Conservation (phyloP, 208 protist genomes). For the Paratrypanosoma confusum region DNA sequence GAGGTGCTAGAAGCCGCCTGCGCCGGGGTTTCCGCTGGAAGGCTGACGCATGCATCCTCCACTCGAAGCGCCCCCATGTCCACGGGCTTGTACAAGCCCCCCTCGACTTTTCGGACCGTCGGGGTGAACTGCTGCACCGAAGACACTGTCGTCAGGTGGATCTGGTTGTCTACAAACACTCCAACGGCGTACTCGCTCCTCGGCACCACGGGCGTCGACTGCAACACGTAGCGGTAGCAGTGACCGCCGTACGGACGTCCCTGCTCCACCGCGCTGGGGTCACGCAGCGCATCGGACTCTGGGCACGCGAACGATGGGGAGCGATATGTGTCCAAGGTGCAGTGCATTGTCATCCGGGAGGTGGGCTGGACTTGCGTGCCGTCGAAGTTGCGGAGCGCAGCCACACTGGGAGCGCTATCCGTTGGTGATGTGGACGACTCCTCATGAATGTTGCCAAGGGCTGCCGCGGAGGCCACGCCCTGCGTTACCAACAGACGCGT, state of each 20-base stretch:
- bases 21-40: slow-evolving; percentile 1
- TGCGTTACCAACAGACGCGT: slow-evolving; percentile 43
- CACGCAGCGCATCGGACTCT: background rate
- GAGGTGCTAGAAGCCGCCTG: slow-evolving; percentile 28
- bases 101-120: slow-evolving; percentile 8
- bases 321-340: slow-evolving; percentile 63
- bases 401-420: background rate
- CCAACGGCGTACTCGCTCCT: slow-evolving; percentile 64
- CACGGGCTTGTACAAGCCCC: slow-evolving; percentile 9
- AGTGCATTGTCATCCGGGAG: slow-evolving; percentile 64
- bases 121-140: slow-evolving; percentile 49
- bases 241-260: too few species aligned
- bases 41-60: slow-evolving; percentile 1
- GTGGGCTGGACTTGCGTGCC: slow-evolving; percentile 16
- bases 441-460: background rate
- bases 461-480: slow-evolving; percentile 3
- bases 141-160: slow-evolving; percentile 60
- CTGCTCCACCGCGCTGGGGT: background rate
- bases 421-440: background rate
- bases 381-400: slow-evolving; percentile 1
- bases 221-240: slow-evolving; percentile 53
- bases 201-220: slow-evolving; percentile 50
- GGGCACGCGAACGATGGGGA: slow-evolving; percentile 44
- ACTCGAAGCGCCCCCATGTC: background rate
- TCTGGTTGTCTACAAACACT: slow-evolving; percentile 27